Evolutionary conservation across 2,329 filamentous ascomycete species (phyloP), one percentile per base, ranked within the genome.

Genomic region (Xylariomycetidae sp.): DNA sequence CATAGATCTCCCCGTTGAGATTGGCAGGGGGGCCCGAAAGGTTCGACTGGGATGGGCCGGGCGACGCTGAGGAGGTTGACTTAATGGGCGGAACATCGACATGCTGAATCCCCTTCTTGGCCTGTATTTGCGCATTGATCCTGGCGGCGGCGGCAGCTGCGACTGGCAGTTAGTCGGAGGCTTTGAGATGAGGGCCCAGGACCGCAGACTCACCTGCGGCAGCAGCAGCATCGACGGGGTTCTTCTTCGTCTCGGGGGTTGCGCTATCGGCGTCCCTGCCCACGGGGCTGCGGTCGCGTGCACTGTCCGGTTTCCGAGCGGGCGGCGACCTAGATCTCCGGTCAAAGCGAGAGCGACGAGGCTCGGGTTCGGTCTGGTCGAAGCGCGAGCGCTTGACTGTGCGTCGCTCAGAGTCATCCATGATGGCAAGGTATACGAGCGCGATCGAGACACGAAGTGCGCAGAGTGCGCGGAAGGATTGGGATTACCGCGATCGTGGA

Each of bases 61-160:
- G 58, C 27, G 63, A 53, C 17, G 60, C 57, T 28, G 64, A 60
- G 25, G 70, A 64, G 17, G 70, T 66, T 14, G 77, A 74, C 57
- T 75, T 75, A 58, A 92, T 86, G 10, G 88, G 84, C 24, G 87
- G 85, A 12, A 90, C 86, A 49, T 95, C 88, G 49, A 88, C 82
- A 65, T 93, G 86, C 59, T 95, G 88, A 37, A 90, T 83, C 40
- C 83, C 85, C 63, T 90, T 93, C 60, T 88, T 88, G 40, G 83
- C 83, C 59, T 90, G 82, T 37, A 92, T 73, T 46, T 84, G 77
- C 22, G 85, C 85, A 58, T 88, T 89, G 62, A 92, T 92, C 59
- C 77, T 80, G 20, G 90, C 90, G 10, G 89, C 92, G 9, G 88
- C 89, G 18, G 90, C 90, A 58, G 87, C 88, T 80, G 61, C 56